Percentiles rank a stretch among this genome's conserved stretches.
Evolutionary conservation across 2,329 filamentous ascomycete species (phyloP).

Genomic region (Neophaeococcomyces aloes): DNA sequence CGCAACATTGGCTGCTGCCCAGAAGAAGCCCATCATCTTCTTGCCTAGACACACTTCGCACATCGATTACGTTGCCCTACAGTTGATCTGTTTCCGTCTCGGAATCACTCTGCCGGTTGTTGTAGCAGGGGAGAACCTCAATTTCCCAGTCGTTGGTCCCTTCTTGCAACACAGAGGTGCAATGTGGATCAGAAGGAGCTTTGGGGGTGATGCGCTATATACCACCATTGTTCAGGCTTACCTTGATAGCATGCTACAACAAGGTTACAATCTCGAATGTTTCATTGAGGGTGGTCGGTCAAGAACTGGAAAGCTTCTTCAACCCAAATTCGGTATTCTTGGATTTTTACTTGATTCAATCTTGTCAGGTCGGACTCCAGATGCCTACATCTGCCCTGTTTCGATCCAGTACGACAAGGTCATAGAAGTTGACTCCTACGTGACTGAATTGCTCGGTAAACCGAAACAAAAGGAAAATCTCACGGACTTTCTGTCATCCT

Average conservation of each 20-base stretch:
- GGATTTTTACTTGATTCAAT: slow-evolving; percentile 86
- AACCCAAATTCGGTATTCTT: slow-evolving; percentile 91
- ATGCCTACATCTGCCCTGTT: slow-evolving; percentile 88
- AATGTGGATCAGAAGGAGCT: slow-evolving; percentile 63
- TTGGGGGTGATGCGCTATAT: slow-evolving; percentile 86
- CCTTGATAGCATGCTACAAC: slow-evolving; percentile 80
- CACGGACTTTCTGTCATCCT: slow-evolving; percentile 75
- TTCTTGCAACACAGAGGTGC: slow-evolving; percentile 84
- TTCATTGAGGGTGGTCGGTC: slow-evolving; percentile 95
- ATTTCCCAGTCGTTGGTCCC: slow-evolving; percentile 77
- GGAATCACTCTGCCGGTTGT: slow-evolving; percentile 83
- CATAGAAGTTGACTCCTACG: slow-evolving; percentile 94
- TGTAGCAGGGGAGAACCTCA: slow-evolving; percentile 90
- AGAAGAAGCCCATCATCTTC: slow-evolving; percentile 94
- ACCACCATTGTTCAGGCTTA: slow-evolving; percentile 90
- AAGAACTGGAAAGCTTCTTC: slow-evolving; percentile 81
- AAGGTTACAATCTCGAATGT: slow-evolving; percentile 91
- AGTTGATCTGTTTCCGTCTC: slow-evolving; percentile 88
- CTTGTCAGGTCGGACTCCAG: slow-evolving; percentile 74
- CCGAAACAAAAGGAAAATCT: slow-evolving; percentile 95
- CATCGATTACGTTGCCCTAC: slow-evolving; percentile 89
- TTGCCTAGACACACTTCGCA: slow-evolving; percentile 89
- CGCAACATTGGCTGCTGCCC: slow-evolving; percentile 68
- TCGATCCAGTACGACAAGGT: slow-evolving; percentile 99
- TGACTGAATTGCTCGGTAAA: slow-evolving; percentile 82